Evolutionary conservation across 2,329 filamentous ascomycete species (phyloP), one percentile per base, ranked within the genome.

Genomic region (Aspergillus nomiae): DNA sequence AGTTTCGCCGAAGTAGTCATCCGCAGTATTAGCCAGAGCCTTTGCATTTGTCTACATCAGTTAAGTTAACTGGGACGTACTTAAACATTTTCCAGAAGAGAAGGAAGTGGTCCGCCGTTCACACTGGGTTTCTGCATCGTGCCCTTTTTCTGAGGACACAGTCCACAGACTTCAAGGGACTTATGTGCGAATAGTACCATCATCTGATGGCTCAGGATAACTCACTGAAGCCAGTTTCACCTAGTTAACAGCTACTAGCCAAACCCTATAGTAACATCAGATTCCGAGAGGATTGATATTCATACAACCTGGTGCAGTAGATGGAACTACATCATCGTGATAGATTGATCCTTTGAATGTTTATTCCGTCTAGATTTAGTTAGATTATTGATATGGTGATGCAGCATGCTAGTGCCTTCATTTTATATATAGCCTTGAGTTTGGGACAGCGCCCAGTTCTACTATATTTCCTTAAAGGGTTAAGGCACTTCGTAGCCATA

Each of bases 401-500:
- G 21, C 21, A 24, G 21, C 21, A 24, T 24, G 16, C 38, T 41
- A n/a, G 38, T 19, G 38, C 16, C 38, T 41, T 41, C 38, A n/a
- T 41, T 41, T 41, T n/a, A n/a, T 41, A 41, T 19, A 41, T 41
- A 41, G 38, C 38, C 19, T 9, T 41, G 8, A 41, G 38, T 41
- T 41, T 41, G 7, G 38, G 8, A 41, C 36, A 19, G 36, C 19
- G 36, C 19, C 38, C 38, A 41, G 16, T 41, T 7, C 19, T 58
- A 59, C 55, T 55, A 60, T 36, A 26, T 26, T 53, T 41, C 60
- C 43, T 28, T 14, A 67, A 61, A 56, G n/a, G 55, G 63, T 61
- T 65, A 65, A 55, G 41, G 7, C n/a, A 14, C 5, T 11, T 30
- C 2, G 6, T 41, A 38, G 30, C 8, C 24, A 43, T 10, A 34